Base-by-base conservation (phyloP, 2,329 filamentous ascomycete genomes). In the Scytalidium sp. region DNA sequence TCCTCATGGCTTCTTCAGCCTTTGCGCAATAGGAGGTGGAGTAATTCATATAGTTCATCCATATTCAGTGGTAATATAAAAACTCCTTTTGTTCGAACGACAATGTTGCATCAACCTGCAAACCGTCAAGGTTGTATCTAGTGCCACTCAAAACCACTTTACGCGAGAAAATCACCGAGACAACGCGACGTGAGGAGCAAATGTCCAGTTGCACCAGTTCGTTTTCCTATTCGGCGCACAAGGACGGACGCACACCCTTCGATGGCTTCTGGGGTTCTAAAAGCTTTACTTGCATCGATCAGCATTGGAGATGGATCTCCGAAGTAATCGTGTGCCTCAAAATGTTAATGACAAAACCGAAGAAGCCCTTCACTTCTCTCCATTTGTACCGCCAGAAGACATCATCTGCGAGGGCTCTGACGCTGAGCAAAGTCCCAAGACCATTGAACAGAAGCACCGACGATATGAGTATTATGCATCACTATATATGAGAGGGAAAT, bases 401-500 rank as follows among this genome's bases (percentile, higher is more conserved):
- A 65, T 81, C 11, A 66, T 84, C 15, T 79, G 73, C 53, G 67
- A 74, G 7, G 76, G 80, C n/a, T 80, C 79, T 6, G 82, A 87
- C 42, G 71, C 81, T 43, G 78, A 82, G 27, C 62, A 78, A 48
- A 80, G 80, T 54, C 66, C 74, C 11, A 64, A 62, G 19, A 66
- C 77, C 3, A 69, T 69, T 25, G 64, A 71, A 3, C 73, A 78
- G 11, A 82, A 79, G 61, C 74, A 73, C 21, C 64, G 70, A 19
- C 75, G 80, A 51, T 82, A 84, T 51, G 83, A 88, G 62, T 66
- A 71, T 0, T 76, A 84, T 11, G 85, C 81, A 1, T 67, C 74
- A 25, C 73, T 75, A 27, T 88, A 79, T 57, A 67, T 88, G 32
- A 67, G 72, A 6, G 86, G 85, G 0, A 68, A 74, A 23, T 61